phyloP scores from a whole-genome alignment of 352 stramenopile species.

The Pythium myriotylum region DNA sequence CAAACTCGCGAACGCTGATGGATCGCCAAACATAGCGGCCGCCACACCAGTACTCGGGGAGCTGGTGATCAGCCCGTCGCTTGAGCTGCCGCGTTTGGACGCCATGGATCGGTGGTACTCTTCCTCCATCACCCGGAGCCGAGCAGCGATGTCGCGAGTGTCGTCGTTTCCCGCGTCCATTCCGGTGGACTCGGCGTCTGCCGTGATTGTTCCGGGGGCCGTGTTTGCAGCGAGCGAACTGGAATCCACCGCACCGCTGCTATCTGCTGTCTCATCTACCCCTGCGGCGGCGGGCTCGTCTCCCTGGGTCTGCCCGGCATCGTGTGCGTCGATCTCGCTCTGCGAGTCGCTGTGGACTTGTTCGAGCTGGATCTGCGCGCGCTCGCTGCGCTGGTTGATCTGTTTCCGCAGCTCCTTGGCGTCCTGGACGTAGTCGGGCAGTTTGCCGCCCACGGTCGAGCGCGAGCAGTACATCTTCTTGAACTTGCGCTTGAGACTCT shows the following conservation, averaged over 20 bases:
- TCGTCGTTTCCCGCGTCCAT: constrained; percentile 13
- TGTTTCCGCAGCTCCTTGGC: constrained; percentile 51
- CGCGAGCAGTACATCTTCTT: constrained; percentile 72
- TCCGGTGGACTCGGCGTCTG: background rate
- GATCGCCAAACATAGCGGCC: background rate
- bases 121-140: constrained; percentile 47
- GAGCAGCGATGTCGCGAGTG: constrained; percentile 29
- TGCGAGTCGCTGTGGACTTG: constrained; percentile 35
- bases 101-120: constrained; percentile 37
- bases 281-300: background rate
- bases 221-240: too few species aligned
- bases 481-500: constrained; percentile 72
- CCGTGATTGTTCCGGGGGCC: background rate
- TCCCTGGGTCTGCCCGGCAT: background rate
- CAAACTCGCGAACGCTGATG: background rate
- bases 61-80: background rate
- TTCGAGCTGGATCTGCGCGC: constrained; percentile 34
- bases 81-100: constrained; percentile 7
- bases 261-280: background rate
- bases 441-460: constrained; percentile 17
- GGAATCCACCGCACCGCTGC: background rate
- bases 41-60: background rate
- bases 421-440: constrained; percentile 54
- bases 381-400: constrained; percentile 50
- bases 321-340: constrained; percentile 31